Evolutionary conservation across 2,329 filamentous ascomycete genomes (phyloP).

Genomic region (Polytolypa hystricis): DNA sequence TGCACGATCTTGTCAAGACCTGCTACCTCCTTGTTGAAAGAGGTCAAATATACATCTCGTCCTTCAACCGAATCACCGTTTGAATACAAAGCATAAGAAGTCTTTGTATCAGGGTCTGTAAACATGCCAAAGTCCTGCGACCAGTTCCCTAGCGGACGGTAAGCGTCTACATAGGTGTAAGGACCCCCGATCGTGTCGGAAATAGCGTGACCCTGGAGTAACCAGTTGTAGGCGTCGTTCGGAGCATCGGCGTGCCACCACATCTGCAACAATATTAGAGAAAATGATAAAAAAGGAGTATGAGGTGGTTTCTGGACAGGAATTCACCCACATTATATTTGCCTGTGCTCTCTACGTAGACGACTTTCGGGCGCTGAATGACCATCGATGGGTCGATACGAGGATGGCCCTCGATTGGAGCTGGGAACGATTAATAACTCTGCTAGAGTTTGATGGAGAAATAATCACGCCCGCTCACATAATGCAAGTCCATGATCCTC

Average conservation of each 20-base stretch:
- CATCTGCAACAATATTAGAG: slow-evolving; percentile 32
- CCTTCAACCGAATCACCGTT: slow-evolving; percentile 47
- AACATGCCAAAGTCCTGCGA: slow-evolving; percentile 53
- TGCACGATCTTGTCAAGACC: slow-evolving; percentile 42
- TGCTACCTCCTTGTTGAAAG: slow-evolving; percentile 43
- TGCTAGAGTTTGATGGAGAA: too few species aligned
- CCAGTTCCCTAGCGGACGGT: slow-evolving; percentile 49
- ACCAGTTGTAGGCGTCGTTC: slow-evolving; percentile 45
- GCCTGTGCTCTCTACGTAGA: slow-evolving; percentile 41
- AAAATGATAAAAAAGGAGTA: not conserved
- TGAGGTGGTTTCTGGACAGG: not conserved
- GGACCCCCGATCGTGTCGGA: slow-evolving; percentile 43
- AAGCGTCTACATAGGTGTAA: slow-evolving; percentile 44
- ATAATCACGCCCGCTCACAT: slow-evolving; percentile 24
- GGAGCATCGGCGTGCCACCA: slow-evolving; percentile 53
- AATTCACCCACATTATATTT: slow-evolving; percentile 43
- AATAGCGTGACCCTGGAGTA: slow-evolving; percentile 47
- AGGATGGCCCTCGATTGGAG: slow-evolving; percentile 43
- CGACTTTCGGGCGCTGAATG: slow-evolving; percentile 51
- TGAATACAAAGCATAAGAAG: slow-evolving; percentile 47
- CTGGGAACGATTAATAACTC: slow-evolving; percentile 15
- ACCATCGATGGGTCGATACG: slow-evolving; percentile 46
- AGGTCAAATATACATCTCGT: slow-evolving; percentile 47
- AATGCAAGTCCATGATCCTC: slow-evolving; percentile 46
- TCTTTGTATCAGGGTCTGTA: slow-evolving; percentile 47